phyloP scores from a whole-genome alignment of 2,329 filamentous ascomycete genomes.

The Diaporthe humulicola region DNA sequence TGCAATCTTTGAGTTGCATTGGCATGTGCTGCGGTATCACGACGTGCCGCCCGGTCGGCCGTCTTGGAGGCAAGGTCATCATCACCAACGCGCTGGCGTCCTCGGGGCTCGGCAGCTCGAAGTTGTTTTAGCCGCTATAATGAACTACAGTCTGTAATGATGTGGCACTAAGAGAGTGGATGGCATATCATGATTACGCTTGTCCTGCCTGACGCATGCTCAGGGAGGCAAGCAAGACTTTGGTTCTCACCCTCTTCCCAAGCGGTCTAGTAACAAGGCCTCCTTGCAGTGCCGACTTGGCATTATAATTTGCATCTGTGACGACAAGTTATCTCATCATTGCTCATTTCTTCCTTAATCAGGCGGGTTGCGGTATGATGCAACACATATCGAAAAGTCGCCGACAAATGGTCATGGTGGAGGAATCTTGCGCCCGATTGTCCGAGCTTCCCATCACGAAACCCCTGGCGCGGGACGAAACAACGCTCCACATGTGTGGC shows the following conservation, averaged over 20 bases:
- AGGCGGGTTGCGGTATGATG: neutral
- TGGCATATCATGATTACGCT: neutral
- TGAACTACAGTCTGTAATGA: neutral
- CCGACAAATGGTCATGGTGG: neutral
- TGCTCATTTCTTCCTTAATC: neutral
- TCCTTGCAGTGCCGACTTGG: neutral
- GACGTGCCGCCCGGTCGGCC: neutral
- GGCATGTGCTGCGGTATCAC: neutral
- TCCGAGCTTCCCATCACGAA: neutral
- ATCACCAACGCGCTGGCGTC: neutral
- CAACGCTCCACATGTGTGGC: conserved; percentile 1
- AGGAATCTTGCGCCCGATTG: conserved; percentile 6
- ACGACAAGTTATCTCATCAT: neutral
- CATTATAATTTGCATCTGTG: neutral
- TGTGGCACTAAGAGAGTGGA: too few relatives aligned
- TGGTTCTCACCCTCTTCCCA: neutral
- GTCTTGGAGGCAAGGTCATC: neutral
- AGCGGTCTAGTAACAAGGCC: neutral
- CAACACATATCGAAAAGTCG: conserved; percentile 1
- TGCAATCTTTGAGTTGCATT: neutral
- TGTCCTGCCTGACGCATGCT: too few relatives aligned
- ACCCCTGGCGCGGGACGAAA: neutral
- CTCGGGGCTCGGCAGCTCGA: neutral
- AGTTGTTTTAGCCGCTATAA: neutral
- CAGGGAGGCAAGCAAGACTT: too few relatives aligned